Conservation (phyloP, 352 stramenopile species). For the Pythium dissimile region DNA sequence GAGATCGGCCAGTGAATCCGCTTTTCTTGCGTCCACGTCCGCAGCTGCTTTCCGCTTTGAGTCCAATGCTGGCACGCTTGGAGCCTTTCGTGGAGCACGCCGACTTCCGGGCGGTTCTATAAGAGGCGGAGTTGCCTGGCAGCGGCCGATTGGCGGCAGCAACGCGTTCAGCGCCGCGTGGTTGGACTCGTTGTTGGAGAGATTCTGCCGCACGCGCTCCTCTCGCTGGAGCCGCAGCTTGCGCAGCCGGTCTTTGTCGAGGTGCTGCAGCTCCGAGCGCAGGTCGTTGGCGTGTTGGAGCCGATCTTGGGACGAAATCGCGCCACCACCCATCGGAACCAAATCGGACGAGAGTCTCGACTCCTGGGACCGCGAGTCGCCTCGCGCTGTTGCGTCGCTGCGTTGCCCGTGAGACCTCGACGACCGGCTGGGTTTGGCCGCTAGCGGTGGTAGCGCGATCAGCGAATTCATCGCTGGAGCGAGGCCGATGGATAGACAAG, state of each 20-base stretch:
- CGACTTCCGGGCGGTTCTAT: too few relatives aligned
- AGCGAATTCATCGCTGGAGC: not conserved
- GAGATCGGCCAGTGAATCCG: too few relatives aligned
- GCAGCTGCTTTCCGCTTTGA: too few relatives aligned
- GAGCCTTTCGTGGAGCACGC: too few relatives aligned
- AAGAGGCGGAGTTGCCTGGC: too few relatives aligned
- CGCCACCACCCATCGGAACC: not conserved
- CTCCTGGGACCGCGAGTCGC: not conserved
- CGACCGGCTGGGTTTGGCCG: not conserved
- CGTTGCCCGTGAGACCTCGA: not conserved
- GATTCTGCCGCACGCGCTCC: slow-evolving; percentile 34
- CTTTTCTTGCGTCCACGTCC: too few relatives aligned
- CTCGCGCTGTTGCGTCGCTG: not conserved
- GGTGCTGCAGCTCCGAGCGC: slow-evolving; percentile 33
- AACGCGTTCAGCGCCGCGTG: slow-evolving; percentile 3
- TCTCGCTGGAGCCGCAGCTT: slow-evolving; percentile 42
- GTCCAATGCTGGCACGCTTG: too few relatives aligned
- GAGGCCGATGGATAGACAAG: slow-evolving; percentile 1
- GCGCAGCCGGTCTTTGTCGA: slow-evolving; percentile 41
- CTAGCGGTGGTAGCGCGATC: not conserved
- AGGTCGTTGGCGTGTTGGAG: slow-evolving; percentile 41
- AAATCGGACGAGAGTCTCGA: too few relatives aligned
- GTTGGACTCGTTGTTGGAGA: slow-evolving; percentile 20
- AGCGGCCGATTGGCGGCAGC: not conserved
- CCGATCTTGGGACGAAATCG: slow-evolving; percentile 9